A percentile compares a stretch with the other conserved stretches of the same genome.
phyloP scores from a whole-genome alignment of 2,329 filamentous ascomycete genomes.

The Triangularia setosa region DNA sequence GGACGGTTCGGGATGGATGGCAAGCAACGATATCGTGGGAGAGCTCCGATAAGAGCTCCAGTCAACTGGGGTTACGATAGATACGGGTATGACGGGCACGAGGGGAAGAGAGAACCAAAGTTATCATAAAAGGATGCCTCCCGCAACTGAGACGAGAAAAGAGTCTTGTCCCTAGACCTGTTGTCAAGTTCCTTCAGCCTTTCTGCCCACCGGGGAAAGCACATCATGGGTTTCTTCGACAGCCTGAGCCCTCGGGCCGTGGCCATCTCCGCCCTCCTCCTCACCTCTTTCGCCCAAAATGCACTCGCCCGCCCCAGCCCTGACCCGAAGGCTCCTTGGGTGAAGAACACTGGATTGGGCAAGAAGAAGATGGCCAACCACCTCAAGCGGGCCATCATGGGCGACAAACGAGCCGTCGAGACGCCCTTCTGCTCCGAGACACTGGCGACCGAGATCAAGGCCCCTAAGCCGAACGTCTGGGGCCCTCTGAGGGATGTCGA shows the following conservation, averaged over 20 bases:
- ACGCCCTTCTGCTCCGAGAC: constrained; percentile 18
- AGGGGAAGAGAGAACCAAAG: neutral
- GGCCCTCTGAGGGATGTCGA: constrained; percentile 36
- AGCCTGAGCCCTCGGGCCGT: constrained; percentile 18
- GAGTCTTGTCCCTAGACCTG: neutral
- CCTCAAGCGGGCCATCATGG: constrained; percentile 26
- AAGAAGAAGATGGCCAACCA: constrained; percentile 24
- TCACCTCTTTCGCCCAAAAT: constrained; percentile 24
- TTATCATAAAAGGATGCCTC: neutral
- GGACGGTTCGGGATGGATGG: neutral
- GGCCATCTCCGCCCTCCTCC: constrained; percentile 15
- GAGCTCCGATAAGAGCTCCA: neutral
- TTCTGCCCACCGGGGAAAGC: neutral
- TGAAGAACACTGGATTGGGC: constrained; percentile 20
- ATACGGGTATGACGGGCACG: neutral
- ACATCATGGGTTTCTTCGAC: constrained; percentile 18
- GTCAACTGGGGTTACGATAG: neutral
- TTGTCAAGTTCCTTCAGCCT: neutral
- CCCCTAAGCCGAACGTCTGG: constrained; percentile 42
- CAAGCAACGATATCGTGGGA: neutral
- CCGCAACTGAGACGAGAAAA: neutral
- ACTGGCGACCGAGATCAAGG: constrained; percentile 25
- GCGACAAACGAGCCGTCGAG: constrained; percentile 11
- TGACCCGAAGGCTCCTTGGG: constrained; percentile 27
- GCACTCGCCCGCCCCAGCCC: constrained; percentile 25